Percentiles rank a stretch among this genome's conserved stretches.
Conservation (phyloP, 495 filamentous ascomycete species). For the Acidomyces sp. region DNA sequence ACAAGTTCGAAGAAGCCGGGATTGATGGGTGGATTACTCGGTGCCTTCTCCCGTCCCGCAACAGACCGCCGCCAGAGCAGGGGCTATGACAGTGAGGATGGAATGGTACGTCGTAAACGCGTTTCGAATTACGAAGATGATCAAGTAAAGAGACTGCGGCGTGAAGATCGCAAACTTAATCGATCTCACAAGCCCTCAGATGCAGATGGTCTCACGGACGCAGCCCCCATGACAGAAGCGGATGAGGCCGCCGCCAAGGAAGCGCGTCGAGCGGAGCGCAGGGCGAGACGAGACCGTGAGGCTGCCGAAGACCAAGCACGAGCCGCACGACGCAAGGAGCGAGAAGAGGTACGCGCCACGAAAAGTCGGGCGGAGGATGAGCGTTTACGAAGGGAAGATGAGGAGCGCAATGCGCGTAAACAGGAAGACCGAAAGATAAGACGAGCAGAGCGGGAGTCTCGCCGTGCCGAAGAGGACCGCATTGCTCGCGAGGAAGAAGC, state of each 20-base stretch:
- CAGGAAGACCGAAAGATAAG: conserved; percentile 36
- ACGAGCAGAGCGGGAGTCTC: conserved; percentile 37
- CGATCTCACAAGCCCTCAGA: conserved; percentile 14
- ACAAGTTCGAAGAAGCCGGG: conserved; percentile 20
- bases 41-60: conserved; percentile 14
- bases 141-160: conserved; percentile 19
- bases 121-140: conserved; percentile 18
- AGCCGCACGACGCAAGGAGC: conserved; percentile 11
- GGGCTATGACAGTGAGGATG: conserved; percentile 21
- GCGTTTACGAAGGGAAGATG: conserved; percentile 34
- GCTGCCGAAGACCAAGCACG: conserved; percentile 16
- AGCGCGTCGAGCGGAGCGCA: conserved; percentile 17
- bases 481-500: conserved; percentile 33
- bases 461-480: conserved; percentile 25
- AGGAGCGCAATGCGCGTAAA: conserved; percentile 35
- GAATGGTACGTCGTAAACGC: conserved; percentile 16
- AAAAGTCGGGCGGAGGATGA: conserved; percentile 32
- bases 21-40: conserved; percentile 20
- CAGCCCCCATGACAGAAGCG: conserved; percentile 10
- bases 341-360: conserved; percentile 24
- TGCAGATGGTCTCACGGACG: conserved; percentile 14
- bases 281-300: conserved; percentile 14
- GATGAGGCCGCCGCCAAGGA: conserved; percentile 18
- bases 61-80: conserved; percentile 15
- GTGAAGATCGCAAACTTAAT: conserved; percentile 18